Percentiles rank a stretch among this genome's conserved stretches.
Conservation (phyloP, 331 rosid genomes). For the Quercus lobata region DNA sequence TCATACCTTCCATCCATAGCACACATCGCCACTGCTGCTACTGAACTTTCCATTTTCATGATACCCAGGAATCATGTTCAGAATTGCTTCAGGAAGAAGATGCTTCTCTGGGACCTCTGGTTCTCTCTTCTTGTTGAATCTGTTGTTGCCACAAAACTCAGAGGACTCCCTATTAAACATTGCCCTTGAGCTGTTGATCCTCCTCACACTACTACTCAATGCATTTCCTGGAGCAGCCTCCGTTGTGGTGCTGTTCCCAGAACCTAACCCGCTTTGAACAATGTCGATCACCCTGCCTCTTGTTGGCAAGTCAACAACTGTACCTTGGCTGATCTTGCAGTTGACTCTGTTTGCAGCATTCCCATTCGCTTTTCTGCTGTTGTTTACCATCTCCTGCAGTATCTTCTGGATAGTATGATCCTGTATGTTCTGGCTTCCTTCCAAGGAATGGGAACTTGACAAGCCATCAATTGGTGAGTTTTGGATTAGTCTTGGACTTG, state of each 20-base stretch:
- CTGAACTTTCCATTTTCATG: not conserved
- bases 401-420: constrained; percentile 11
- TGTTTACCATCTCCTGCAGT: constrained; percentile 24
- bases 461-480: constrained; percentile 2
- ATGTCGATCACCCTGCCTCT: not conserved
- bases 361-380: constrained; percentile 4
- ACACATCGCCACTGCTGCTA: not conserved
- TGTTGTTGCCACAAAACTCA: not conserved
- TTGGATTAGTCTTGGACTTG: not conserved
- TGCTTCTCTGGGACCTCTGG: not conserved
- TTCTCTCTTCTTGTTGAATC: constrained; percentile 4
- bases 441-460: not conserved
- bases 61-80: not conserved
- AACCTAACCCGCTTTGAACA: not conserved
- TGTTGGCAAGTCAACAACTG: not conserved
- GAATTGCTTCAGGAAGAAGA: not conserved
- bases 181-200: not conserved
- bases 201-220: not conserved
- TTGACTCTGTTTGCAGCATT: not conserved
- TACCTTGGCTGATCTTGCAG: not conserved
- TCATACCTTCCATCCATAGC: constrained; percentile 14
- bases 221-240: not conserved
- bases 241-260: not conserved
- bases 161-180: not conserved
- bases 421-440: not conserved